Evolutionary conservation across 139 green algal genomes (phyloP), one percentile per base, ranked within the genome.

Genomic region (Ettlia oleoabundans): DNA sequence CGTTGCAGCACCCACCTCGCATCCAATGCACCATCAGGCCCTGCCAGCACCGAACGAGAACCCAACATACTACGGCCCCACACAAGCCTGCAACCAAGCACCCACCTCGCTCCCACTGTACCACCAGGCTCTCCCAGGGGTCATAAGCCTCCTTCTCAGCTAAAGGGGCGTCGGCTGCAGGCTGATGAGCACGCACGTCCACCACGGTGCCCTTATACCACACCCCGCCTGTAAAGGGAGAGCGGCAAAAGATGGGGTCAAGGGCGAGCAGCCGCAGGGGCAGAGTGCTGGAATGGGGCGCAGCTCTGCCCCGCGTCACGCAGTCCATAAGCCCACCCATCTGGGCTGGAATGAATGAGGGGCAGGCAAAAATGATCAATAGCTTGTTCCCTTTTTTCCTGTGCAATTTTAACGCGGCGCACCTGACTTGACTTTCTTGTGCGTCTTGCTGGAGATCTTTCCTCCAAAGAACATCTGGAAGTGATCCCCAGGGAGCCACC

Each of bases 401-500:
- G n/a, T n/a, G n/a, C n/a, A n/a, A n/a, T n/a, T n/a, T n/a, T n/a
- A n/a, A n/a, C n/a, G n/a, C n/a, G n/a, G 28, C 73, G 4, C 73
- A 80, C 73, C 73, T 30, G 73, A 69, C 53, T 80, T 80, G 37
- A 78, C 38, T 51, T 78, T 80, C 58, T 82, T 82, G 55, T 76
- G 61, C 40, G 82, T 83, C 76, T 85, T 88, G 68, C 52, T 32
- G 62, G 78, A 83, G 72, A 86, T 79, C 80, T 91, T 92, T 47
- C 89, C 92, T 52, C 88, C 91, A 74, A 94, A 91, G 86, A 93
- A 94, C 90, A 95, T 95, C 61, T 89, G 91, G 86, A 95, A 96
- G 76, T 88, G 85, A 72, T 95, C 91, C 5, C 88, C 89, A 1
- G 85, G 62, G 69, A 86, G 71, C 94, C 94, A 97, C 32, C 66